These are phyloP conservation scores for Alloascoidea africana DNA, from an alignment of 805 yeast genomes.

Conservation along the genomic window DNA sequence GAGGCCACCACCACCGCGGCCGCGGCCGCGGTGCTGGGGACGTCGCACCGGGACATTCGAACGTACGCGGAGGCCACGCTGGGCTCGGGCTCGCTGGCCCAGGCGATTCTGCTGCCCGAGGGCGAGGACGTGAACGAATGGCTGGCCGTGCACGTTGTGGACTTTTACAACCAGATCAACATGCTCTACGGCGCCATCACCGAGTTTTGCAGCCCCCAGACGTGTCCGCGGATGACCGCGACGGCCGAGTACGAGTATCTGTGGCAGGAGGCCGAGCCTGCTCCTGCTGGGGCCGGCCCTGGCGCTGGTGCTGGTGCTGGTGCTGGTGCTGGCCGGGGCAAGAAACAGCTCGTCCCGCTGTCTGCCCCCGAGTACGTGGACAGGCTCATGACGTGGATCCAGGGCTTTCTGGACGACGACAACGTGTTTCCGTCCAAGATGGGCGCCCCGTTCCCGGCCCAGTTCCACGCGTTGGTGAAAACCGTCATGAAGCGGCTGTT, in stretches of 20 bases:
- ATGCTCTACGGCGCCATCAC: slow-evolving; percentile 95
- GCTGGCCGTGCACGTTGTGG: slow-evolving; percentile 97
- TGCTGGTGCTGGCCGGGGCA: slow-evolving; percentile 25
- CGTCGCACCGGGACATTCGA: slow-evolving; percentile 60
- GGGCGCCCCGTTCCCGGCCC: slow-evolving; percentile 86
- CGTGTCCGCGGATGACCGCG: slow-evolving; percentile 96
- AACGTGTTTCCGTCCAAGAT: slow-evolving; percentile 76
- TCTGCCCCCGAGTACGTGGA: slow-evolving; percentile 95
- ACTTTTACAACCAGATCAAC: slow-evolving; percentile 88
- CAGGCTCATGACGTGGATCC: slow-evolving; percentile 89
- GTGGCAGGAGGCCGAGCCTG: slow-evolving; percentile 96
- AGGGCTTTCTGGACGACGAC: slow-evolving; percentile 83
- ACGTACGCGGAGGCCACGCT: slow-evolving; percentile 88
- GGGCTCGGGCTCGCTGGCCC: slow-evolving; percentile 82
- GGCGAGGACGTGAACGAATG: slow-evolving; percentile 90
- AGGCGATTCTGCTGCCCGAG: slow-evolving; percentile 85
- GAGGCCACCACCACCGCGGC: neutral
- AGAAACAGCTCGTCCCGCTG: slow-evolving; percentile 71
- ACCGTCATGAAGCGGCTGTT: slow-evolving; percentile 85
- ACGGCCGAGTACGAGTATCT: slow-evolving; percentile 92
- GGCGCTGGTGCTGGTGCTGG: no score
- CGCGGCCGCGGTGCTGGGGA: slow-evolving; percentile 11
- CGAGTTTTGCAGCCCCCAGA: slow-evolving; percentile 87
- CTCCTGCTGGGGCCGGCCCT: no score
- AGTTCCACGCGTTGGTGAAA: slow-evolving; percentile 62